Conservation (phyloP, 495 filamentous ascomycete genomes). For the Penicillium mononematosum region DNA sequence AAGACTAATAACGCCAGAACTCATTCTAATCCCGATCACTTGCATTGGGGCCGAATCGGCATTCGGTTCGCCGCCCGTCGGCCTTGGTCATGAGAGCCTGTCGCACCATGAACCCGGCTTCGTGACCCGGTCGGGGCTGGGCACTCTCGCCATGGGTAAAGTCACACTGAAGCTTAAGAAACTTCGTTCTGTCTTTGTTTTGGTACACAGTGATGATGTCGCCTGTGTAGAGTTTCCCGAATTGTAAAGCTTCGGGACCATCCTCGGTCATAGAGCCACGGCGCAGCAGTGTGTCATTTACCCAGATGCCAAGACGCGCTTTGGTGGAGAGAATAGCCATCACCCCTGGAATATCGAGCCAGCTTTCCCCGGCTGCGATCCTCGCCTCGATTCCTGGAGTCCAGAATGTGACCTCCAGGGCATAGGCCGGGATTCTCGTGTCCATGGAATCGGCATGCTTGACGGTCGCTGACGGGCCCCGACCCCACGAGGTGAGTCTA, state of each 20-base stretch:
- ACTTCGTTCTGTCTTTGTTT: conserved; percentile 32
- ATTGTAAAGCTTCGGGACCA: conserved; percentile 52
- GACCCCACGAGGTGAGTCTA: conserved; percentile 72
- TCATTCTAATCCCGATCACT: conserved; percentile 12
- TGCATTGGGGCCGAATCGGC: conserved; percentile 16
- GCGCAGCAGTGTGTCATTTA: conserved; percentile 64
- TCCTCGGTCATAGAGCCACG: conserved; percentile 44
- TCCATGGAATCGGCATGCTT: conserved; percentile 59
- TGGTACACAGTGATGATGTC: conserved; percentile 68
- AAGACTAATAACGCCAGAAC: conserved; percentile 7
- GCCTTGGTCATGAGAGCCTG: conserved; percentile 33
- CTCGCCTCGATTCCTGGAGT: conserved; percentile 57
- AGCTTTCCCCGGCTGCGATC: conserved; percentile 57
- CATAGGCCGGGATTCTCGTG: conserved; percentile 72
- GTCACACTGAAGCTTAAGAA: conserved; percentile 52
- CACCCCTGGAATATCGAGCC: conserved; percentile 51
- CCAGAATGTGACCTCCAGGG: conserved; percentile 75
- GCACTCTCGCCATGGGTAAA: conserved; percentile 54
- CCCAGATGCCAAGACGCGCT: conserved; percentile 63
- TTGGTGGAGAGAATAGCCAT: conserved; percentile 71
- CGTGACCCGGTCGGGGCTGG: conserved; percentile 39
- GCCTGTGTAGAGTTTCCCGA: conserved; percentile 66
- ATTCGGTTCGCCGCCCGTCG: conserved; percentile 30
- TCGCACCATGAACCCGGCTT: conserved; percentile 42
- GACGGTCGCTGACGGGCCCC: conserved; percentile 59